Base-by-base conservation (phyloP, 345 rosid genomes). In the Salix suchowensis region DNA sequence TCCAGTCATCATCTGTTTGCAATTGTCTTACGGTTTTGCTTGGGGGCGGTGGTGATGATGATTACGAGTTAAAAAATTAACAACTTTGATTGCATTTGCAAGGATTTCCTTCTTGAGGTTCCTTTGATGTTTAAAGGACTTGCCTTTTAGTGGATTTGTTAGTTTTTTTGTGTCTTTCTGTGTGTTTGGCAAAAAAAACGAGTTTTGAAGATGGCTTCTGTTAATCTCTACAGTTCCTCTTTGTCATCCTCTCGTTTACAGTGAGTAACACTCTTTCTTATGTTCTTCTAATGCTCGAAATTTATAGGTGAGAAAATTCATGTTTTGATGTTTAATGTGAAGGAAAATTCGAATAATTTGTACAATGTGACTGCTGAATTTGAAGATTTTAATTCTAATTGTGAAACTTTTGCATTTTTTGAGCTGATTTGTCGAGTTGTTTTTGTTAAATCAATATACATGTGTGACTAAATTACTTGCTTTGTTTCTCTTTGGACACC, bases 141-240 rank as follows among this genome's bases (percentile, higher is more conserved):
- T 52, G 32, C 15, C 11, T 30, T 18, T 3, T 58, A 9, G 14
- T 23, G 28, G 28, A 26, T 58, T 23, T 58, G 64, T 24, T 58
- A 10, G 28, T 24, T 46, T 58, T 58, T 58, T 58, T 23, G 62
- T n/a, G 28, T 55, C 62, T 58, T 24, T 23, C 5, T 58, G 64
- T 58, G 26, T 10, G 50, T 13, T 46, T 4, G 50, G 15, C 4
- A 58, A 58, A 21, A 58, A 6, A 58, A 58, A 23, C 28, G 23
- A n/a, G 64, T 14, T 73, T 40, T 7, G 50, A 65, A 42, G 65
- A 79, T 75, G 78, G 79, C 73, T 46, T 39, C 79, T 19, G 1
- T 73, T 7, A 66, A 68, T 44, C 70, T 83, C 75, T 78, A 19
- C 48, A 55, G 76, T 54, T 67, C 84, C 54, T 78, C 81, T 3